Percentiles rank a stretch among this genome's conserved stretches.
Conservation (phyloP, 2,329 filamentous ascomycete genomes). For the Diaporthe sp. region DNA sequence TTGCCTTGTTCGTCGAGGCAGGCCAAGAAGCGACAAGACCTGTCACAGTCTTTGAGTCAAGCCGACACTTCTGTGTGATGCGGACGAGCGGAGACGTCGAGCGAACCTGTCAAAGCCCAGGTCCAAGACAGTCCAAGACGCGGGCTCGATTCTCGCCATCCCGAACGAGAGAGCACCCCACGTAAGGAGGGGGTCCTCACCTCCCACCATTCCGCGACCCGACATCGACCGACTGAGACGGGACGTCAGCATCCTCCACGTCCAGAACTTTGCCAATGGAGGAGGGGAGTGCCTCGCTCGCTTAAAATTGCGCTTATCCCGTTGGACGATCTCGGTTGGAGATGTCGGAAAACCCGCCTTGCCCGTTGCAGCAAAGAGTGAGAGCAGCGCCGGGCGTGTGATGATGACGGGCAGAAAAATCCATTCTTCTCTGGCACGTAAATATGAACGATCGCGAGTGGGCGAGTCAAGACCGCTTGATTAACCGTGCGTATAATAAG, state of each 20-base stretch:
- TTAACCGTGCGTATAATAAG: constrained; percentile 67
- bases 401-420: constrained; percentile 34
- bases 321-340: constrained; percentile 13
- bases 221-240: constrained; percentile 7
- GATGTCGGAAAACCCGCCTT: constrained; percentile 32
- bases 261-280: neutral
- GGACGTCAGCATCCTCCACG: neutral
- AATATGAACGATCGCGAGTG: constrained; percentile 70
- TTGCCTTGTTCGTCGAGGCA: neutral
- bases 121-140: neutral
- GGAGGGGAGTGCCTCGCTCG: neutral
- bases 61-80: constrained; percentile 12
- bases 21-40: neutral
- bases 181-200: neutral
- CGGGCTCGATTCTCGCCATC: neutral
- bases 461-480: constrained; percentile 65
- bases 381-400: constrained; percentile 26
- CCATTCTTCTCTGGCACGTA: constrained; percentile 64
- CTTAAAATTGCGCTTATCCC: neutral
- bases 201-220: constrained; percentile 1
- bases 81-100: constrained; percentile 24
- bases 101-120: neutral
- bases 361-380: constrained; percentile 29
- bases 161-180: neutral
- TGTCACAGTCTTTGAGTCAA: neutral